phyloP scores from a whole-genome alignment of 2,329 filamentous ascomycete genomes.

The Colletotrichum magnum region DNA sequence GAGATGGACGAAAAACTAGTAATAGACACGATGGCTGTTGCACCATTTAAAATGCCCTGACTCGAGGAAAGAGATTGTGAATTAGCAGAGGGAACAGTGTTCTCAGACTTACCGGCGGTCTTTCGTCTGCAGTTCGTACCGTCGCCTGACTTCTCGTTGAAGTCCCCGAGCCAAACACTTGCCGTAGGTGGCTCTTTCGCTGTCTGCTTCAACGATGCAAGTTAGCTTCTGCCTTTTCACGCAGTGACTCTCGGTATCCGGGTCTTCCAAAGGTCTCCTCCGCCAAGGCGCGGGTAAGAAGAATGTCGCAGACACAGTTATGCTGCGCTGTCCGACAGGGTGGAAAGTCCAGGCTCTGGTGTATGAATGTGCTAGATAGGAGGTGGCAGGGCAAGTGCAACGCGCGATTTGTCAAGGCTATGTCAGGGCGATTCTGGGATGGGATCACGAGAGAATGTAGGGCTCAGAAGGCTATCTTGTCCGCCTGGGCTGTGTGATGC shows the following conservation, averaged over 20 bases:
- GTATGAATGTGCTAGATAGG: neutral
- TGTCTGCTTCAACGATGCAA: constrained; percentile 1
- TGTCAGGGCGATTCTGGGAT: constrained; percentile 18
- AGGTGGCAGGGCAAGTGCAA: constrained; percentile 13
- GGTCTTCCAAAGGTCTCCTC: neutral
- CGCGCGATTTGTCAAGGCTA: constrained; percentile 3
- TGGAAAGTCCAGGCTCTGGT: too few species aligned
- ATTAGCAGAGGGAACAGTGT: neutral
- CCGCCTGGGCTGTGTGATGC: constrained; percentile 33
- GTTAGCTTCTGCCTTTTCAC: constrained; percentile 17
- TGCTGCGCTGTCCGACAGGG: too few species aligned
- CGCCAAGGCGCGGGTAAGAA: constrained; percentile 1
- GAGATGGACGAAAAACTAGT: neutral
- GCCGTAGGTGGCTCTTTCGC: neutral
- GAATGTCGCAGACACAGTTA: neutral
- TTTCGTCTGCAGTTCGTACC: too few species aligned
- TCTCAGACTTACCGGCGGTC: constrained; percentile 1
- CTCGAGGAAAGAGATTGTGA: neutral
- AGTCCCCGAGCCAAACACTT: neutral
- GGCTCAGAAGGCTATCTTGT: constrained; percentile 18
- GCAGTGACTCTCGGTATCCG: neutral
- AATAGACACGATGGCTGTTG: neutral
- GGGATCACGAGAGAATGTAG: constrained; percentile 22
- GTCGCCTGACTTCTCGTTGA: too few species aligned
- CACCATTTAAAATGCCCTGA: neutral